phyloP scores from a whole-genome alignment of 2,329 filamentous ascomycete species.

The Trichophyton benhamiae region DNA sequence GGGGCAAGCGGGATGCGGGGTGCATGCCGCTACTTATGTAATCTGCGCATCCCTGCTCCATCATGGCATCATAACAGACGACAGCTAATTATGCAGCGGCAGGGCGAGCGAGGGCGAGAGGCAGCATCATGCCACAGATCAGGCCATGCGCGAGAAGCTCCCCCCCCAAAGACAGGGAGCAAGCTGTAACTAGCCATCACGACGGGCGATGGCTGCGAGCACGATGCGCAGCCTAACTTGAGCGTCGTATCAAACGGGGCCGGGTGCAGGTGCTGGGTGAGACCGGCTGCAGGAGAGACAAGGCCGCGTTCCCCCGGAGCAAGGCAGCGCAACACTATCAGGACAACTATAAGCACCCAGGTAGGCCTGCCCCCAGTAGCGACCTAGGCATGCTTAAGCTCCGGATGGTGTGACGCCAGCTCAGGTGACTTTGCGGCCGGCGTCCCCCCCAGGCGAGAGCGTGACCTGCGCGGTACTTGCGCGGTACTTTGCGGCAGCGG shows the following conservation, averaged over 20 bases:
- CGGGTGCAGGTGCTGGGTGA: too few relatives aligned
- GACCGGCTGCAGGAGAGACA: not conserved
- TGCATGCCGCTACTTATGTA: conserved; percentile 1
- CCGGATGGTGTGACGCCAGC: conserved; percentile 3
- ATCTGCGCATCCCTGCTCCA: not conserved
- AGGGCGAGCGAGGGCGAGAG: not conserved
- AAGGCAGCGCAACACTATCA: not conserved
- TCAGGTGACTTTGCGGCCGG: not conserved
- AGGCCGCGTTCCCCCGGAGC: not conserved
- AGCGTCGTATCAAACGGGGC: too few relatives aligned
- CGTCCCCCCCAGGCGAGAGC: not conserved
- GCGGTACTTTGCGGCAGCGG: not conserved
- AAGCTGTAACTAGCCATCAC: too few relatives aligned
- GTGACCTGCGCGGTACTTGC: not conserved
- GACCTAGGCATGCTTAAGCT: not conserved
- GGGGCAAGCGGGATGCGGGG: conserved; percentile 1
- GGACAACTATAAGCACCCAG: too few relatives aligned
- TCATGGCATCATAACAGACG: not conserved
- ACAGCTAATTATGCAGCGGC: not conserved
- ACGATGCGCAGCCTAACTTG: not conserved
- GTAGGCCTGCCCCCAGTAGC: too few relatives aligned
- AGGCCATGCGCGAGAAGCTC: not conserved
- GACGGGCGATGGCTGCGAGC: too few relatives aligned
- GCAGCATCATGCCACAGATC: not conserved
- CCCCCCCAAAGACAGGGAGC: too few relatives aligned